Base-by-base conservation (phyloP, 371 early-diverging fungal genomes). In the Syncephalastrum monosporum region DNA sequence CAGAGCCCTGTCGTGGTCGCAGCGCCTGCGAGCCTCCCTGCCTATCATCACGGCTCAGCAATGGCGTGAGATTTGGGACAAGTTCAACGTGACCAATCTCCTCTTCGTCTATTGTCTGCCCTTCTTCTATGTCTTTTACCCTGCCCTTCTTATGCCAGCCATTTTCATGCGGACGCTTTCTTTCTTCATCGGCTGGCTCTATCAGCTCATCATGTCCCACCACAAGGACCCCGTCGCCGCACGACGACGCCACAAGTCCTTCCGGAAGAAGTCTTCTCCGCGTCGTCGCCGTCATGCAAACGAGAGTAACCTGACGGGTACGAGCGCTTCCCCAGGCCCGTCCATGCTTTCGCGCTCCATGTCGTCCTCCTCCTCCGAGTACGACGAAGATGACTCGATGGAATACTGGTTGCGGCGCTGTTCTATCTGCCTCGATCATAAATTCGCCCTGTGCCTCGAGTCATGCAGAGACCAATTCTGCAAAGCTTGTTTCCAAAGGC, bases 391-490 rank as follows among this genome's bases (percentile, higher is more conserved):
- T 57, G 64, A 73, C 12, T 77, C 83, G 17, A 75, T 85, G 63
- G 84, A 87, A 46, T 83, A 76, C 51, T 87, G 84, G 81, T 57
- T 85, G 10, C 83, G 82, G 29, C 67, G 83, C 17, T 87, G 87
- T 52, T 85, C 86, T 24, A 87, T 87, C 56, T 87, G 87, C 63
- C 78, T 87, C 53, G 85, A 84, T 46, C 71, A 76, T n/a, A 76
- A 75, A 1, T 74, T 82, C 48, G 81, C 76, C 50, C 65, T 87
- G 29, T 87, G 85, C 42, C 68, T 87, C 21, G 84, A 87, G 19
- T 53, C 64, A 44, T 87, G 87, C 53, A 74, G 86, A 51, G 87
- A 87, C 60, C 87, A 87, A 60, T 87, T 84, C 51, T 87, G 87
- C 52, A 65, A 74, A 62, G 83, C 79, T 44, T 87, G 87, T 53